phyloP scores from a whole-genome alignment of 371 early-diverging fungal species.

The Choanephora cucurbitarum region DNA sequence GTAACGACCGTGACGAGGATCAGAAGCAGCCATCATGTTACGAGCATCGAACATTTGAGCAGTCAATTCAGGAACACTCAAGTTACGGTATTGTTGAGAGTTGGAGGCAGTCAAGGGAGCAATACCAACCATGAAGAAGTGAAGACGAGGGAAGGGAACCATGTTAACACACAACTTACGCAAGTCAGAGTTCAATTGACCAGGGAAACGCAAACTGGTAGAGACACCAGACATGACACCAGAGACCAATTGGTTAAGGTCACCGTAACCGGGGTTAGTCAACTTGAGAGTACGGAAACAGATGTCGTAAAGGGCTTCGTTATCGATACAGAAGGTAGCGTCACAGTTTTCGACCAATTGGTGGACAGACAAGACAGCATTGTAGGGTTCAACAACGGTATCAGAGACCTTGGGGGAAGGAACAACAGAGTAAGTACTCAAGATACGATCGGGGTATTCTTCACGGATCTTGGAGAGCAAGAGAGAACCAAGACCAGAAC shows the following conservation, averaged over 20 bases:
- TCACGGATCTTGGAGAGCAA: conserved; percentile 92
- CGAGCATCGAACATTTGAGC: conserved; percentile 98
- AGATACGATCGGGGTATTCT: conserved; percentile 94
- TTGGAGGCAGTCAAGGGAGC: conserved; percentile 95
- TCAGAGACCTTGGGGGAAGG: conserved; percentile 95
- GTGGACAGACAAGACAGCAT: conserved; percentile 88
- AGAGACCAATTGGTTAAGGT: conserved; percentile 85
- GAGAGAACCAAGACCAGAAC: conserved; percentile 90
- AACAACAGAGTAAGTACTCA: conserved; percentile 93
- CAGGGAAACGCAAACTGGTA: conserved; percentile 98
- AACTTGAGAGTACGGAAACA: conserved; percentile 88
- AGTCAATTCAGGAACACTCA: conserved; percentile 93
- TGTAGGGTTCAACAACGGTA: conserved; percentile 96
- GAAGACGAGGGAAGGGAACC: conserved; percentile 99
- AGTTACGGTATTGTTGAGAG: conserved; percentile 85
- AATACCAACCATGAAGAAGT: conserved; percentile 99
- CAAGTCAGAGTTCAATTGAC: conserved; percentile 98
- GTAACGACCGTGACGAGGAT: conserved; percentile 97
- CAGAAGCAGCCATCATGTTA: conserved; percentile 99
- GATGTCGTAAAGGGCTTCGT: conserved; percentile 95
- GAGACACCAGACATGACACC: conserved; percentile 96
- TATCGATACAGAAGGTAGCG: conserved; percentile 99
- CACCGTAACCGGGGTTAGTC: conserved; percentile 79
- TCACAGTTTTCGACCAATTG: conserved; percentile 93
- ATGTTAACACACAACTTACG: conserved; percentile 99